Evolutionary conservation across 2,329 filamentous ascomycete species (phyloP).

Genomic region (Diaporthe citri): DNA sequence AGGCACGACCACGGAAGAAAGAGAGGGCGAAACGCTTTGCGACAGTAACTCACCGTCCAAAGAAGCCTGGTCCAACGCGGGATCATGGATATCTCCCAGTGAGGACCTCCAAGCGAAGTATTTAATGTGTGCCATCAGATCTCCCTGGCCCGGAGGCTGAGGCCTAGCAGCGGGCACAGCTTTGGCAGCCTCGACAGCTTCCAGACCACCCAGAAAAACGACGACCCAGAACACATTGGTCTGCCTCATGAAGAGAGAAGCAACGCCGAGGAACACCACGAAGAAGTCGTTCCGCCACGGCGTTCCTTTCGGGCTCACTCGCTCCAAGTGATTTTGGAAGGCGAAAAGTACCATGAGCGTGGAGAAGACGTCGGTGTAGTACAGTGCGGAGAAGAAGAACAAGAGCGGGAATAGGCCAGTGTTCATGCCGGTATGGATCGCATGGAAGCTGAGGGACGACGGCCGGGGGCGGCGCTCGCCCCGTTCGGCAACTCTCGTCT

Average conservation of each 20-base stretch:
- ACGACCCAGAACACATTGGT: slow-evolving; percentile 98
- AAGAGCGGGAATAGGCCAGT: slow-evolving; percentile 87
- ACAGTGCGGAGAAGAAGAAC: slow-evolving; percentile 96
- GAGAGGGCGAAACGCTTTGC: too few relatives aligned
- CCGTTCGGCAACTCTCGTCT: slow-evolving; percentile 55
- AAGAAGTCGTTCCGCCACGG: slow-evolving; percentile 56
- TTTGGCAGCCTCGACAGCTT: slow-evolving; percentile 66
- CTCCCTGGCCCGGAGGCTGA: slow-evolving; percentile 47
- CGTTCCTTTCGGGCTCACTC: slow-evolving; percentile 52
- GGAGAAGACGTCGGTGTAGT: slow-evolving; percentile 93
- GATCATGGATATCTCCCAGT: slow-evolving; percentile 68
- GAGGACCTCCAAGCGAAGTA: slow-evolving; percentile 60
- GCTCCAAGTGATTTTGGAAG: slow-evolving; percentile 69
- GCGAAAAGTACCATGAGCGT: slow-evolving; percentile 79
- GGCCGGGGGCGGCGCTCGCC: slow-evolving; percentile 38
- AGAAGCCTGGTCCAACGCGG: slow-evolving; percentile 59
- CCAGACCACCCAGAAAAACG: slow-evolving; percentile 76
- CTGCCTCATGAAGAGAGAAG: slow-evolving; percentile 84
- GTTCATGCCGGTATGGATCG: slow-evolving; percentile 78
- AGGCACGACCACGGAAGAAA: background rate
- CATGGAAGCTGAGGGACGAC: slow-evolving; percentile 53
- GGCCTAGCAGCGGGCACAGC: slow-evolving; percentile 50
- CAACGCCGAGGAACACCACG: slow-evolving; percentile 69
- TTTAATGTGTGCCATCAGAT: slow-evolving; percentile 50
- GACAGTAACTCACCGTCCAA: slow-evolving; percentile 60